Evolutionary conservation across 441 rosid species (phyloP), one percentile per base, ranked within the genome.

Genomic region (Bruguiera hainesii): DNA sequence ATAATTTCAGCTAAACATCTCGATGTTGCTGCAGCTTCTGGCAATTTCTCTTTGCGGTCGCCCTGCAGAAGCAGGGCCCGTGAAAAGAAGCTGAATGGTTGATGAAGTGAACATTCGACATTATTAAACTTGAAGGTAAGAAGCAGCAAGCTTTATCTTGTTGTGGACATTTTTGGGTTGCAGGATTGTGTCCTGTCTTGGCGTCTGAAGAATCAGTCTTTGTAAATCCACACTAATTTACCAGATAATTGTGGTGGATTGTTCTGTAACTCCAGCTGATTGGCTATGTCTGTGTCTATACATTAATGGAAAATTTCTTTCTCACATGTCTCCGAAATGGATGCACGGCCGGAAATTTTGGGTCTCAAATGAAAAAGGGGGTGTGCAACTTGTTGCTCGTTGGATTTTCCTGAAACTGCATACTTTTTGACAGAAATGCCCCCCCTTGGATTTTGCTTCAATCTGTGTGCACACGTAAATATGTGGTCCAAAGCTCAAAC

Each of bases 21-120:
- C 13, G 15, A 37, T 37, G 28, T 28, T 46, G 65, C 60, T 75
- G 75, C 88, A 94, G 98, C 90, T 76, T 90, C 91, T 65, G 97
- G 93, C 73, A 81, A 81, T 55, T 91, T 94, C 81, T 87, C 97
- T 49, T 69, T 91, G 72, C 64, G 88, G 71, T 88, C 96, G 19
- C 94, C 99, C 4, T 91, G 91, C 81, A 85, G 89, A 77, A 91
- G 87, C 85, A 90, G 89, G 90, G 81, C 61, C 63, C 78, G 73
- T 55, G 89, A 82, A 64, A 87, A 87, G 81, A 89, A 87, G 84
- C 59, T 52, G 61, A 70, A 81, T 29, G 57, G 78, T 46, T 81
- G 77, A 82, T 50, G 62, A 31, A 35, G 9, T 50, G 60, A 60
- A 68, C 39, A 50, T 23, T 21, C 57, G 64, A 73, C 35, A 42